Evolutionary conservation across 345 rosid species (phyloP).

Genomic region (Moricandia arvensis): DNA sequence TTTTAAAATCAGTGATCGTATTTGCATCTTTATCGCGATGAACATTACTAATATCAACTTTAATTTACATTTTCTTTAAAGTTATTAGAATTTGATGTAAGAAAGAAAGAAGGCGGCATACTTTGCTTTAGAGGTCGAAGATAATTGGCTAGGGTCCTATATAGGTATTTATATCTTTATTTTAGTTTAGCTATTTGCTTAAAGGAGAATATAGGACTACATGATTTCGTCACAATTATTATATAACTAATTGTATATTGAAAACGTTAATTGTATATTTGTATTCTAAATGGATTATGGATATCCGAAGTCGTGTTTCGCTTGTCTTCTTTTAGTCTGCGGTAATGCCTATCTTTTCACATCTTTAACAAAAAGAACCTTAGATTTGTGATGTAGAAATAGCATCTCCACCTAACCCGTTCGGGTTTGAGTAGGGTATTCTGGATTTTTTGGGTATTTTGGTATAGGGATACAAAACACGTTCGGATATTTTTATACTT

Average conservation of each 20-base stretch:
- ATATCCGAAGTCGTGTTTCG: constrained; percentile 20
- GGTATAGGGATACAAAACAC: background rate
- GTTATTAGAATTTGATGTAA: background rate
- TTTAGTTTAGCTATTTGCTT: constrained; percentile 11
- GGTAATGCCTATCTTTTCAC: background rate
- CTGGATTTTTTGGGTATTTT: no score
- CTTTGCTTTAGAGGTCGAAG: constrained; percentile 23
- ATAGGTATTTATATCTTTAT: background rate
- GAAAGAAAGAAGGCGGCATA: constrained; percentile 24
- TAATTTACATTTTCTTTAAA: background rate
- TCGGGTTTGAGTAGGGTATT: no score
- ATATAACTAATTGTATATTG: background rate
- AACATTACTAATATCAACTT: constrained; percentile 25
- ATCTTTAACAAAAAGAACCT: background rate
- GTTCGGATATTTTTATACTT: no score
- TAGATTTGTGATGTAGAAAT: constrained; percentile 8
- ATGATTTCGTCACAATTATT: background rate
- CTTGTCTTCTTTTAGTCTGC: constrained; percentile 4
- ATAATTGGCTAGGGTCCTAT: constrained; percentile 3
- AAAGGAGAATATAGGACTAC: background rate
- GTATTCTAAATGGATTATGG: constrained; percentile 6
- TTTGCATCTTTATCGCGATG: constrained; percentile 15
- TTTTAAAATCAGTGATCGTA: constrained; percentile 4
- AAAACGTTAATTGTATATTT: background rate
- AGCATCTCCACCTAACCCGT: constrained; percentile 2